These are phyloP conservation scores for Mucor irregularis DNA, from an alignment of 371 early-diverging fungal species.

Conservation along the genomic window DNA sequence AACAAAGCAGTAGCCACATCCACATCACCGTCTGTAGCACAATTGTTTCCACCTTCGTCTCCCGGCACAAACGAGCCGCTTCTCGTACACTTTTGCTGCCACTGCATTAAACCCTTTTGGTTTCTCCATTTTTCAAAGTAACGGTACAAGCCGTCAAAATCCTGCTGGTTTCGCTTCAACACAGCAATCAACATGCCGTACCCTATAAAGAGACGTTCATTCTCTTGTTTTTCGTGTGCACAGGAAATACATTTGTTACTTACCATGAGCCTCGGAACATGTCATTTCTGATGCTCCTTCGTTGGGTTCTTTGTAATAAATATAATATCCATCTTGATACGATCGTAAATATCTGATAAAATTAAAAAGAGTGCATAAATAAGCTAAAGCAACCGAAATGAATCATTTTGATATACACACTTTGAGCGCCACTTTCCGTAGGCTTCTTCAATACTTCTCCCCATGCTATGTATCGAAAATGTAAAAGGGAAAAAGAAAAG, in stretches of 20 bases:
- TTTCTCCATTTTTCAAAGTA: conserved; percentile 59
- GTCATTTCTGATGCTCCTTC: conserved; percentile 44
- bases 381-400: no score
- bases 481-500: background rate
- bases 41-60: conserved; percentile 53
- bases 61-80: conserved; percentile 43
- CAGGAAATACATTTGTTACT: background rate
- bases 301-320: conserved; percentile 48
- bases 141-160: conserved; percentile 60
- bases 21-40: conserved; percentile 65
- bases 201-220: conserved; percentile 24
- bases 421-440: conserved; percentile 9
- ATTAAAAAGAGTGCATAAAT: background rate
- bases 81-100: conserved; percentile 55
- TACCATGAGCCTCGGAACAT: conserved; percentile 55
- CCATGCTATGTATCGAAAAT: background rate
- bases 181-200: conserved; percentile 68
- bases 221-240: background rate
- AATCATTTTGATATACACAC: background rate
- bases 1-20: conserved; percentile 63
- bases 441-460: background rate
- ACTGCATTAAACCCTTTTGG: conserved; percentile 57
- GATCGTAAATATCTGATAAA: conserved; percentile 43
- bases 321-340: conserved; percentile 42
- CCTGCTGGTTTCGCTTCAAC: conserved; percentile 56